Evolutionary conservation across 805 yeast species (phyloP).

Genomic region (Barnettozyma wickerhamii): DNA sequence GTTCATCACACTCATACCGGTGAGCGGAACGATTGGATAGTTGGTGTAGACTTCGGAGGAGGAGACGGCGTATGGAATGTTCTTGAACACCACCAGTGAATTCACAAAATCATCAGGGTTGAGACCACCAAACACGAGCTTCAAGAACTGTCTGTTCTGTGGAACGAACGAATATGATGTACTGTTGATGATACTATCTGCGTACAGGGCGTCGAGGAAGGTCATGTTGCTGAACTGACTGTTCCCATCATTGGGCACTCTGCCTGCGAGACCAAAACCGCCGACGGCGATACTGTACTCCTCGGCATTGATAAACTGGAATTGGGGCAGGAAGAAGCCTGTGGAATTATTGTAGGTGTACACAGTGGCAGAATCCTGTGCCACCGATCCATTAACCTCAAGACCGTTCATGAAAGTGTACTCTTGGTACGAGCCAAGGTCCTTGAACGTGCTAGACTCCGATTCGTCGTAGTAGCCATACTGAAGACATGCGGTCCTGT

Average conservation of each 20-base stretch:
- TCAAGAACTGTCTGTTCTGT: constrained; percentile 24
- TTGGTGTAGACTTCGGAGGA: constrained; percentile 24
- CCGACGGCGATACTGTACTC: constrained; percentile 36
- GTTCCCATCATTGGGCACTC: constrained; percentile 7
- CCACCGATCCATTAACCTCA: constrained; percentile 17
- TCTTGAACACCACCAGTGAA: constrained; percentile 43
- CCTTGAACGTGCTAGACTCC: constrained; percentile 6
- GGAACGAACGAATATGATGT: constrained; percentile 42
- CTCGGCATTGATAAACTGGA: constrained; percentile 36
- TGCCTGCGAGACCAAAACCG: constrained; percentile 42
- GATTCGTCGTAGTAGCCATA: constrained; percentile 14
- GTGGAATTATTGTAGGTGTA: neutral
- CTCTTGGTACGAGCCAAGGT: neutral
- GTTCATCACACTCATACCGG: constrained; percentile 38
- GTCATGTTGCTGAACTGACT: constrained; percentile 3
- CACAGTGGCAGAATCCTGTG: constrained; percentile 11
- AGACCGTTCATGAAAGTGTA: constrained; percentile 15
- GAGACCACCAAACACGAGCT: constrained; percentile 55
- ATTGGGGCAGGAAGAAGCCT: constrained; percentile 18
- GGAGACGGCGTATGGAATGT: constrained; percentile 37
- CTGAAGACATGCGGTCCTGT: constrained; percentile 9
- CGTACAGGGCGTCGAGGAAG: constrained; percentile 32
- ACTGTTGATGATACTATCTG: constrained; percentile 29
- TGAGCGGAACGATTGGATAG: constrained; percentile 44
- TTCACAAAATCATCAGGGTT: constrained; percentile 44